These are phyloP conservation scores for Persicaria maculosa DNA, from an alignment of 148 eudicot genomes.

Conservation along the genomic window DNA sequence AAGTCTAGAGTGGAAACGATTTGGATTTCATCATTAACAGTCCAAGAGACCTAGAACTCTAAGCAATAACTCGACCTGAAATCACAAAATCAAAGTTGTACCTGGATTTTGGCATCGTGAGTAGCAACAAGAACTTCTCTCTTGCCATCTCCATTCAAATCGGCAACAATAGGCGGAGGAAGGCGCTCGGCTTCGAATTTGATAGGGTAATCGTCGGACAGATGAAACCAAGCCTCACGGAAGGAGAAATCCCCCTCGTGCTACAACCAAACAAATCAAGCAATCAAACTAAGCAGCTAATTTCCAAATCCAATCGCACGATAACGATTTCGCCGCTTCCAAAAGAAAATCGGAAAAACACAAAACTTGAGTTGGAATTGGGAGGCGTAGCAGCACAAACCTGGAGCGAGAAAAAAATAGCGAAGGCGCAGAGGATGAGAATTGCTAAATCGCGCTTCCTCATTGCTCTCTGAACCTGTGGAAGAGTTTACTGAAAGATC, in stretches of 20 bases:
- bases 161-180: constrained; percentile 85
- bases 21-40: background rate
- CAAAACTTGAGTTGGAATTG: background rate
- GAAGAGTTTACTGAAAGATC: background rate
- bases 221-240: constrained; percentile 91
- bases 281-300: background rate
- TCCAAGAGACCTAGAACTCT: background rate
- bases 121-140: constrained; percentile 86
- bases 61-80: background rate
- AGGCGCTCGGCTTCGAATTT: constrained; percentile 90
- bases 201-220: constrained; percentile 86
- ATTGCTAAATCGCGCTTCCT: constrained; percentile 93
- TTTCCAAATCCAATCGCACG: background rate
- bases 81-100: constrained; percentile 8
- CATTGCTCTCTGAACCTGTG: constrained; percentile 27
- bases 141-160: constrained; percentile 92
- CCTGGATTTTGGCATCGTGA: constrained; percentile 95
- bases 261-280: constrained; percentile 24
- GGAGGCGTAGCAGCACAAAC: constrained; percentile 20
- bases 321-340: background rate
- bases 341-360: background rate
- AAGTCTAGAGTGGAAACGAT: background rate
- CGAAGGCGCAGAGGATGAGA: constrained; percentile 91
- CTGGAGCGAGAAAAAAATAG: constrained; percentile 96
- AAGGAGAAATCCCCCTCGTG: constrained; percentile 96